Base-by-base conservation (phyloP, 2,329 filamentous ascomycete genomes). In the Calonectria fujianensis region DNA sequence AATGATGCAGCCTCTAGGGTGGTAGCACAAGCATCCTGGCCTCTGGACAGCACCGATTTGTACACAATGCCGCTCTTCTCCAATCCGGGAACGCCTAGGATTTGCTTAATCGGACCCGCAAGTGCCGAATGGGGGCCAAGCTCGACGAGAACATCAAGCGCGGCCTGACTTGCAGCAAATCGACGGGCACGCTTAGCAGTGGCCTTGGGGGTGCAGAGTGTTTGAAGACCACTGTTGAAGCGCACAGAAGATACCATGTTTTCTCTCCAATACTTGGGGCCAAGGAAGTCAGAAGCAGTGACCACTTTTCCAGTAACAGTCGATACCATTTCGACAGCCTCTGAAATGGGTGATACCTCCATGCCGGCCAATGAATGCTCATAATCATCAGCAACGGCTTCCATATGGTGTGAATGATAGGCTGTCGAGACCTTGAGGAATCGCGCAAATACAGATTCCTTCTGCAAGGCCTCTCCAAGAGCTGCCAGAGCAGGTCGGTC, bases 321-420 rank as follows among this genome's bases (percentile, higher is more conserved):
- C 1, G 87, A 88, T 78, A 87, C 54, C 71, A 75, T 71, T 5
- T 71, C 72, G n/a, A 45, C 16, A 18, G 9, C 3, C 20, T 3
- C 45, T 18, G 10, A 29, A 16, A 13, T 10, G 27, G 39, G 29
- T 8, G n/a, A 20, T 11, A 73, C 59, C 20, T 72, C 52, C 13
- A 76, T 51, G 14, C 70, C 50, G 13, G 54, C 69, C 37, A 82
- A 68, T 0, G 83, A 82, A 0, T 82, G 81, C 5, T 84, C 77
- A 73, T 89, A 89, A 4, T 87, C 84, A 14, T 86, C 85, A 3
- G 87, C 86, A 2, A 89, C 82, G 3, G 85, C 80, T 41, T 86
- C 83, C 88, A 90, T 90, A 74, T 89, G 87, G 68, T 87, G 85
- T 0, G 88, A 90, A 76, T 90, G 89, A 64, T 90, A 90, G 1